A percentile compares a stretch with the other conserved stretches of the same genome.
Conservation (phyloP, 2,329 filamentous ascomycete genomes). For the Calonectria pseudoreteaudii region DNA sequence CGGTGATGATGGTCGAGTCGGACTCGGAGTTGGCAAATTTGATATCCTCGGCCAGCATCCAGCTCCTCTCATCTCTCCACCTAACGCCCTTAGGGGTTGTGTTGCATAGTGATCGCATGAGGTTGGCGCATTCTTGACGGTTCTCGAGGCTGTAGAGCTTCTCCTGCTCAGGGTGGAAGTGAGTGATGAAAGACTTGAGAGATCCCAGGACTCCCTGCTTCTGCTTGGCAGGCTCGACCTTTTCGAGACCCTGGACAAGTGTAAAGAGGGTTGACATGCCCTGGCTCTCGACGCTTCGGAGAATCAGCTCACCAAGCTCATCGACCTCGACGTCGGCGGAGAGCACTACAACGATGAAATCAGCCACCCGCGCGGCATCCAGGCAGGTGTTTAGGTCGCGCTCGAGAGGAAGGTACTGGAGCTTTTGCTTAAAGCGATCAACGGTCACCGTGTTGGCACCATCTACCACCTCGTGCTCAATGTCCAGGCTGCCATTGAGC, state of each 20-base stretch:
- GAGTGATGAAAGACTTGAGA: conserved; percentile 90
- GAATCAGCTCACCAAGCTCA: conserved; percentile 82
- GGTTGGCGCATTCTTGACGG: conserved; percentile 89
- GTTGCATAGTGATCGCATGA: conserved; percentile 91
- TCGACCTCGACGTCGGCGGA: conserved; percentile 89
- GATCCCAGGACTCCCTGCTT: conserved; percentile 81
- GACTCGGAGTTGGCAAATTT: conserved; percentile 73
- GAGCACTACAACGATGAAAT: conserved; percentile 90
- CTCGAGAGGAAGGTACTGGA: conserved; percentile 84
- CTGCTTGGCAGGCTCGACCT: conserved; percentile 83
- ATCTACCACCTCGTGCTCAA: conserved; percentile 73
- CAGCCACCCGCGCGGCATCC: conserved; percentile 88
- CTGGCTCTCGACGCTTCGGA: conserved; percentile 91
- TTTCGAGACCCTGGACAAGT: conserved; percentile 82
- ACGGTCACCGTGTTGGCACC: conserved; percentile 75
- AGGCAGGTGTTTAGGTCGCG: conserved; percentile 81
- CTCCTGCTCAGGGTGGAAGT: conserved; percentile 93
- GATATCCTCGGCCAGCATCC: conserved; percentile 91
- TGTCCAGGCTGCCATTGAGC: conserved; percentile 84
- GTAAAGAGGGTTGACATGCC: conserved; percentile 94
- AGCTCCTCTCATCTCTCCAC: conserved; percentile 95
- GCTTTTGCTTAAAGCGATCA: conserved; percentile 93
- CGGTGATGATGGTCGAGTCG: conserved; percentile 80
- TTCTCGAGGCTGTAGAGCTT: conserved; percentile 91
- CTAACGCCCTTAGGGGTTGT: conserved; percentile 92